Evolutionary conservation across 805 yeast genomes (phyloP).

Genomic region (Ogataea haglerorum): DNA sequence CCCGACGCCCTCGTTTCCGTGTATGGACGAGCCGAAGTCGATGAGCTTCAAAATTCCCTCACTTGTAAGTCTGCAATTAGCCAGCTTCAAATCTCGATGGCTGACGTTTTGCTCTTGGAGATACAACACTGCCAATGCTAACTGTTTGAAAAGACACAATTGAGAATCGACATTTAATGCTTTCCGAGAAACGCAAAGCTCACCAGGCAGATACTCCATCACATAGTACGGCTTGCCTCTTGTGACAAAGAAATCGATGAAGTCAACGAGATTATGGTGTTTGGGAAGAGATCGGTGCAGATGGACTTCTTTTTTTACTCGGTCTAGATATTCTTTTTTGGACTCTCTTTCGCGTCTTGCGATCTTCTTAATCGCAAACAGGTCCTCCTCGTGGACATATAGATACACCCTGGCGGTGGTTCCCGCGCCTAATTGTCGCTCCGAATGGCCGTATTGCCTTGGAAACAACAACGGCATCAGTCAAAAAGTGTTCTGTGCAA

Average conservation of each 20-base stretch:
- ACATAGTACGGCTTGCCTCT: conserved; percentile 26
- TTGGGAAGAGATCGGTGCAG: conserved; percentile 26
- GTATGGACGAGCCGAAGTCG: conserved; percentile 48
- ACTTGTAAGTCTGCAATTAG: conserved; percentile 38
- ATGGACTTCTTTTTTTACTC: conserved; percentile 39
- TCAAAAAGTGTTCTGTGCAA: conserved; percentile 42
- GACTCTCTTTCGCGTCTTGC: conserved; percentile 39
- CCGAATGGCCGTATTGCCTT: conserved; percentile 18
- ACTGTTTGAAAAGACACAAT: conserved; percentile 40
- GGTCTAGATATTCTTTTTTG: conserved; percentile 35
- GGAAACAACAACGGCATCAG: conserved; percentile 9
- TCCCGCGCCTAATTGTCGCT: conserved; percentile 16
- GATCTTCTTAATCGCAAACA: conserved; percentile 46
- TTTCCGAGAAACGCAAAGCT: conserved; percentile 8
- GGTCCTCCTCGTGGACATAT: conserved; percentile 8
- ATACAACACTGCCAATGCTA: conserved; percentile 36
- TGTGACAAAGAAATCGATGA: conserved; percentile 31
- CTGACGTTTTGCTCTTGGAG: conserved; percentile 37
- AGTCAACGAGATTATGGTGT: conserved; percentile 37
- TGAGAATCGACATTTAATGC: conserved; percentile 14
- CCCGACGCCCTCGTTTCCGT: conserved; percentile 33
- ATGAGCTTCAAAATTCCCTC: conserved; percentile 39
- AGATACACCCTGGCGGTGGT: conserved; percentile 15
- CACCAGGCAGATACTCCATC: conserved; percentile 37
- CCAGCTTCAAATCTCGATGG: conserved; percentile 51